These are phyloP conservation scores for Oehlia diaphana DNA, from an alignment of 192 early-diverging fungal genomes.

Conservation along the genomic window DNA sequence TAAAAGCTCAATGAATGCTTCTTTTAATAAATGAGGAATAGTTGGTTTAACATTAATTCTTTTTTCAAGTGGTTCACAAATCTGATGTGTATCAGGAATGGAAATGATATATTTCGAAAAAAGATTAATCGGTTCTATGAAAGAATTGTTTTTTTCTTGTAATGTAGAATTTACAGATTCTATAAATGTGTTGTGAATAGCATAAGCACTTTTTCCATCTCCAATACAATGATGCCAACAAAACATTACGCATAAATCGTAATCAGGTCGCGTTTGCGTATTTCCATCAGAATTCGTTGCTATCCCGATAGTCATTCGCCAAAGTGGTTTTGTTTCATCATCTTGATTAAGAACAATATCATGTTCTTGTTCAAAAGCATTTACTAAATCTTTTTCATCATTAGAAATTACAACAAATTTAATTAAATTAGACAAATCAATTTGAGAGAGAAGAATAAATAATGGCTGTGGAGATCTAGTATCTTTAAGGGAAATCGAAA, in stretches of 20 bases:
- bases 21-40: not conserved
- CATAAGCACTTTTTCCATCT: slow-evolving; percentile 1
- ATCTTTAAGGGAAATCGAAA: not conserved
- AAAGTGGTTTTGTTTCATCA: slow-evolving; percentile 4
- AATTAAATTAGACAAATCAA: not conserved
- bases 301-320: slow-evolving; percentile 2
- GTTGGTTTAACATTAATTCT: slow-evolving; percentile 1
- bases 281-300: not conserved
- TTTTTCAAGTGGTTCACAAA: not conserved
- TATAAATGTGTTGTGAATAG: not conserved
- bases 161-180: not conserved
- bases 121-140: too few relatives aligned
- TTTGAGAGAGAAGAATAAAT: not conserved
- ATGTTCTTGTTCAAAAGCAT: not conserved
- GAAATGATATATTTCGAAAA: not conserved
- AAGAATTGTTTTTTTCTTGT: too few relatives aligned
- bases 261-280: not conserved
- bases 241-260: not conserved
- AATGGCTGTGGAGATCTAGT: not conserved
- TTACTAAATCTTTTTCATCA: not conserved
- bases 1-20: slow-evolving; percentile 3
- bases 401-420: not conserved
- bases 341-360: not conserved
- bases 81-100: not conserved
- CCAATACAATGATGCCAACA: slow-evolving; percentile 8